Evolutionary conservation across 352 stramenopile species (phyloP).

Genomic region (Peronospora belbahrii): DNA sequence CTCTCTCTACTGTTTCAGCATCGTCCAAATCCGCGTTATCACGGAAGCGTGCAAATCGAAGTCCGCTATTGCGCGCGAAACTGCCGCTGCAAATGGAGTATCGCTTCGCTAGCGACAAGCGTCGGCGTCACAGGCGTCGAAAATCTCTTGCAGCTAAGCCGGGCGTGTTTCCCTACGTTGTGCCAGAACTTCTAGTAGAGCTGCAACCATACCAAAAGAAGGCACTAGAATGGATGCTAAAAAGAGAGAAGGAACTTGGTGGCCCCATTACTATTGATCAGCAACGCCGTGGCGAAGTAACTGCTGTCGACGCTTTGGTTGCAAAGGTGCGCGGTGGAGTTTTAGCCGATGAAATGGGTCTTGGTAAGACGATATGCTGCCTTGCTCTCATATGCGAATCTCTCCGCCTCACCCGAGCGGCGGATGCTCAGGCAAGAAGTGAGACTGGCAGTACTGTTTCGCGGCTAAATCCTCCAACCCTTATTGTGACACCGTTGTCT

Average conservation of each 20-base stretch:
- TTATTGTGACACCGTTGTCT: conserved; percentile 80
- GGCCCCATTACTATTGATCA: conserved; percentile 26
- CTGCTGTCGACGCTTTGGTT: conserved; percentile 29
- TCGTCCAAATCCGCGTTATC: conserved; percentile 17
- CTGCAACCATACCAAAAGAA: conserved; percentile 76
- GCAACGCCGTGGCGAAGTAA: conserved; percentile 21
- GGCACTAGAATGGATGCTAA: conserved; percentile 87
- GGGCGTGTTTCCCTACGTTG: conserved; percentile 32
- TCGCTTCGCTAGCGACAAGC: conserved; percentile 44
- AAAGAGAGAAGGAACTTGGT: conserved; percentile 32
- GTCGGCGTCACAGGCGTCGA: conserved; percentile 33
- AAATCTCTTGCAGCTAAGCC: conserved; percentile 35
- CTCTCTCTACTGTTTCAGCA: conserved; percentile 4
- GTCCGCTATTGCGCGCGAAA: conserved; percentile 42
- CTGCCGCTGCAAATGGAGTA: conserved; percentile 56
- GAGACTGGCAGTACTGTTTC: conserved; percentile 24
- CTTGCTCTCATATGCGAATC: conserved; percentile 73
- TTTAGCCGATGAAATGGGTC: conserved; percentile 83
- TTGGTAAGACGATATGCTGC: conserved; percentile 88
- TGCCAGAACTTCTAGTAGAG: conserved; percentile 52
- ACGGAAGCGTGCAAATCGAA: conserved; percentile 22
- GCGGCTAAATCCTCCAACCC: conserved; percentile 43
- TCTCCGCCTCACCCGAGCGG: conserved; percentile 33
- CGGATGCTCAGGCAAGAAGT: conserved; percentile 19
- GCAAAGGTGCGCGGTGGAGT: conserved; percentile 63